A percentile compares a stretch with the other conserved stretches of the same genome.
phyloP scores from a whole-genome alignment of 2,329 filamentous ascomycete species.

The Colletotrichum acutatum region DNA sequence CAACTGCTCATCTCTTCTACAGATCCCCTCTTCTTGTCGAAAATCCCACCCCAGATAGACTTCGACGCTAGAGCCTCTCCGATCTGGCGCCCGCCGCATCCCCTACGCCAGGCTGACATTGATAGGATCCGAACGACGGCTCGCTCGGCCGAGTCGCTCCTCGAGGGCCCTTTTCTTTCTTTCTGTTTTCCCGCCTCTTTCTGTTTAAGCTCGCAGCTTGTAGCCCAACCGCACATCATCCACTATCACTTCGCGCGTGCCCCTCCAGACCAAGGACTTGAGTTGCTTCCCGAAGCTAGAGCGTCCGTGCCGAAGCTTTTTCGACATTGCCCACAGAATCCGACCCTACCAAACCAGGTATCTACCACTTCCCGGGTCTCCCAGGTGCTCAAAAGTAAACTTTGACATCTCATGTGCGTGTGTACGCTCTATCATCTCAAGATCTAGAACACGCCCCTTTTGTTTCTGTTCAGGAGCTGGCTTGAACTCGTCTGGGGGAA shows the following conservation, averaged over 20 bases:
- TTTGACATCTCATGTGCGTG: neutral
- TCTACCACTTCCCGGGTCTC: neutral
- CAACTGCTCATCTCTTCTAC: neutral
- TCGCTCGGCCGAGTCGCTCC: conserved; percentile 21
- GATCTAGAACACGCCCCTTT: neutral
- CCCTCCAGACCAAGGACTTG: neutral
- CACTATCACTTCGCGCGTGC: neutral
- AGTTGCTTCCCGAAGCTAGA: neutral
- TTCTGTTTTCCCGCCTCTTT: neutral
- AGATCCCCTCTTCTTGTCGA: neutral
- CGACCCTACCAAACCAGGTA: neutral
- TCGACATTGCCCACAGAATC: neutral
- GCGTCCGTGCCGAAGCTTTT: neutral
- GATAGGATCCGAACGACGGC: conserved; percentile 5
- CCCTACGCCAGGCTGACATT: neutral
- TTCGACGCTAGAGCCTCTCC: conserved; percentile 15
- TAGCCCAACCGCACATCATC: neutral
- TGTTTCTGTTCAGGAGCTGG: neutral
- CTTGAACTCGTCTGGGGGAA: neutral
- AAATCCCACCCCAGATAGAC: conserved; percentile 15
- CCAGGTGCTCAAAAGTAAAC: neutral
- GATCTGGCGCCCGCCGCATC: neutral
- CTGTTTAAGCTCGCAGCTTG: neutral
- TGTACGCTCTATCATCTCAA: neutral
- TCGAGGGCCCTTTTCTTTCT: neutral